Base-by-base conservation (phyloP, 1,139 yeast genomes). In the Suhomyces guaymorum region DNA sequence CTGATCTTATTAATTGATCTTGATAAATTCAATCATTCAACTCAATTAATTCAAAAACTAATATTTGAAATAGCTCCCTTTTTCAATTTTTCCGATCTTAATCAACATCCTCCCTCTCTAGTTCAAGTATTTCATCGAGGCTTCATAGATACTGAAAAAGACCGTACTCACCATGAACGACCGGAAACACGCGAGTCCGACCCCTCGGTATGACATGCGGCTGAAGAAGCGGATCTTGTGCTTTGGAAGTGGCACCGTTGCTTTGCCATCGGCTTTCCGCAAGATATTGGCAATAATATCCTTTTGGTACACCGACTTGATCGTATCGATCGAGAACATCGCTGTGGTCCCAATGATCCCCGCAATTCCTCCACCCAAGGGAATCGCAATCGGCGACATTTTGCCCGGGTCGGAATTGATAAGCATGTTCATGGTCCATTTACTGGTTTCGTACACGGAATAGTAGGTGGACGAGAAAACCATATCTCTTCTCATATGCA, bases 251-350 rank as follows among this genome's bases (percentile, higher is more conserved):
- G 70, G 66, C 9, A 63, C 37, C 16, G 66, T 67, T 3, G 54
- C 56, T 23, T 69, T 52, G 0, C 81, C 80, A 35, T 69, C 64
- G 38, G 65, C 63, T 32, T 59, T 61, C 28, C 86, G 60, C 34
- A 83, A 61, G n/a, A 82, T 78, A 45, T 80, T 78, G 14, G 81
- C 67, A 23, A 86, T 84, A 7, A 82, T 70, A 48, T 86, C 94
- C 39, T 83, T 75, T 54, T 87, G 96, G 29, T 78, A 71, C 40
- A 81, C 69, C 2, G 90, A 78, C 55, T 88, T 87, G 41, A 82
- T 68, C 0, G 95, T 86, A 54, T 87, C 96, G 2, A 88, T 56
- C 0, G 96, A 96, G 61, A 83, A 87, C 2, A 86, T 80, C 2
- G 78, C 55, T 2, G 78, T 59, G 94, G 95, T 86, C 32, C 88